Evolutionary conservation across 768 basidiomycete species (phyloP), one percentile per base, ranked within the genome.

Genomic region (Lanmaoa pseudosensibilis): DNA sequence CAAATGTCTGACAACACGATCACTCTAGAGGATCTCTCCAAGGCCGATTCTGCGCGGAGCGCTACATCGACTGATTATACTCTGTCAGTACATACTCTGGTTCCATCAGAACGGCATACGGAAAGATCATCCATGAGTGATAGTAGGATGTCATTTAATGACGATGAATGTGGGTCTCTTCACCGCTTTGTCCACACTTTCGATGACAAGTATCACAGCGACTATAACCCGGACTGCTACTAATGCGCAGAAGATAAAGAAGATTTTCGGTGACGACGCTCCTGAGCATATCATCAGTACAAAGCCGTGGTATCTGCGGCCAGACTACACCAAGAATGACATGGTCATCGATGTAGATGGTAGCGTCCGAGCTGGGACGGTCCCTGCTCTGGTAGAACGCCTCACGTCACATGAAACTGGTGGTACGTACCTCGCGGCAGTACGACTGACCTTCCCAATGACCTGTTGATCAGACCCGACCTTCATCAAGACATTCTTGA

Each of bases 371-470:
- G 97, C 90, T 30, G 97, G 94, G 4, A 94, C 94, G 0, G 79
- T 95, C 1, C 75, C 83, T 19, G 93, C 94, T 3, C 76, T 98
- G 12, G 87, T 98, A 2, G 94, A 94, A 67, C 85, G 92, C 11
- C 75, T 98, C 49, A 98, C 97, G 3, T 86, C 90, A 16, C 96
- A 99, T 66, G 93, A 95, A 59, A 83, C 87, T 64, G 84, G 85
- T 52, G 91, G 94, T 92, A 62, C 66, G 86, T 69, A 37, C 9
- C 45, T n/a, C 15, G 33, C n/a, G 11, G 43, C 36, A 12, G 32
- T 45, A 46, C 43, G 34, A 12, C 18, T 39, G 43, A 40, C 18
- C 56, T 54, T 21, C 6, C 46, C 21, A 37, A 50, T 59, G 36
- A 57, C 46, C 23, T 36, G 30, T 52, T 23, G 55, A 63, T 38